These are phyloP conservation scores for Yamadazyma epiphylla DNA, from an alignment of 1,139 yeast genomes.

Conservation along the genomic window DNA sequence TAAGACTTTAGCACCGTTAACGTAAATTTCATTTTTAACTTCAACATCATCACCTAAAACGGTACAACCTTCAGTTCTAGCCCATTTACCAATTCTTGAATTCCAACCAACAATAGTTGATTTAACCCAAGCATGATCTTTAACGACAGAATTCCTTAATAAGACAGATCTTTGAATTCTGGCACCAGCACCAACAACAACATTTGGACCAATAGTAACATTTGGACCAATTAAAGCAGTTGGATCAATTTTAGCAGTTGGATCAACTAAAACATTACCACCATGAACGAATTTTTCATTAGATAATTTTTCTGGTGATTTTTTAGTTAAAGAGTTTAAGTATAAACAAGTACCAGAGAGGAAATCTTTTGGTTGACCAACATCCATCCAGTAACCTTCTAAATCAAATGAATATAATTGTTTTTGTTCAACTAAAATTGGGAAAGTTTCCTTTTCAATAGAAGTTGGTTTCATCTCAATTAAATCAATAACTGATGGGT, in stretches of 20 bases:
- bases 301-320: slow-evolving; percentile 67
- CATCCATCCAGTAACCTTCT: slow-evolving; percentile 99
- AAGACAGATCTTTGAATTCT: slow-evolving; percentile 96
- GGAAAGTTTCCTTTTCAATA: slow-evolving; percentile 99
- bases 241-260: slow-evolving; percentile 90
- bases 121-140: slow-evolving; percentile 98
- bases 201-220: slow-evolving; percentile 97
- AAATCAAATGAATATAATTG: slow-evolving; percentile 92
- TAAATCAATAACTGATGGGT: slow-evolving; percentile 94
- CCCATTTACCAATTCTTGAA: slow-evolving; percentile 98
- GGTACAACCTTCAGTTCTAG: slow-evolving; percentile 96
- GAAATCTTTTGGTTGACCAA: slow-evolving; percentile 99
- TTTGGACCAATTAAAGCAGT: slow-evolving; percentile 97
- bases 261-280: slow-evolving; percentile 94
- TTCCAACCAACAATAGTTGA: slow-evolving; percentile 99
- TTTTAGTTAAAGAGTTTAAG: slow-evolving; percentile 82
- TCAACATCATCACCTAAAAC: slow-evolving; percentile 99
- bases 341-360: slow-evolving; percentile 93
- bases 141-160: slow-evolving; percentile 84
- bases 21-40: slow-evolving; percentile 96
- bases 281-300: slow-evolving; percentile 64
- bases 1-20: slow-evolving; percentile 97
- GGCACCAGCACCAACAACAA: slow-evolving; percentile 95
- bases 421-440: slow-evolving; percentile 83
- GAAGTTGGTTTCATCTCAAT: slow-evolving; percentile 98